phyloP scores from a whole-genome alignment of 1,284 basidiomycete species.

The Rhodofomes roseus region DNA sequence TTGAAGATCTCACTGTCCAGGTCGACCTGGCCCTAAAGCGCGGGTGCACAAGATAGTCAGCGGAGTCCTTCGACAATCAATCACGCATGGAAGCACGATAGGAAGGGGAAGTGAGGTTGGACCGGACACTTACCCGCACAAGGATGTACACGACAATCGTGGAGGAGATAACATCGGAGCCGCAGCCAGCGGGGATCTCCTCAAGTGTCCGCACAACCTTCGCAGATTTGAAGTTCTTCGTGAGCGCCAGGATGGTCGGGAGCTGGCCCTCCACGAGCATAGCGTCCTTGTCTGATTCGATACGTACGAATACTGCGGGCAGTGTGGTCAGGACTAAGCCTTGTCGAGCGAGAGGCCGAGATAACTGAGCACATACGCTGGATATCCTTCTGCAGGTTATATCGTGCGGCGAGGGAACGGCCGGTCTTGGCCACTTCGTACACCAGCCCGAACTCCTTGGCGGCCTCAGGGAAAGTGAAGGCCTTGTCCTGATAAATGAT shows the following conservation, averaged over 20 bases:
- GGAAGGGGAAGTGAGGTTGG: background rate
- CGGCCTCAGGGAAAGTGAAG: conserved; percentile 73
- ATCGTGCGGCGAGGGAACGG: conserved; percentile 87
- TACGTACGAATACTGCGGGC: conserved; percentile 73
- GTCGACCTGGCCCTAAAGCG: conserved; percentile 69
- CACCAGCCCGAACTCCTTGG: conserved; percentile 84
- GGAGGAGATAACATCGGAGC: conserved; percentile 75
- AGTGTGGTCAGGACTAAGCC: background rate
- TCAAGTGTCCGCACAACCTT: conserved; percentile 43
- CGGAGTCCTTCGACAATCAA: background rate
- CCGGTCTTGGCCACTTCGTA: conserved; percentile 79
- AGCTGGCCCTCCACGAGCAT: conserved; percentile 69
- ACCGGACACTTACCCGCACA: conserved; percentile 60
- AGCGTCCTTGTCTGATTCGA: conserved; percentile 61
- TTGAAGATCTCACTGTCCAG: conserved; percentile 82
- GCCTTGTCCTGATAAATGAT: conserved; percentile 46
- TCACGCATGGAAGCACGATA: background rate
- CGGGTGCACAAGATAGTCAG: background rate
- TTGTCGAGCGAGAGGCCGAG: background rate
- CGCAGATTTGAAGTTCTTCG: conserved; percentile 81
- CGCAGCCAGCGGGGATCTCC: conserved; percentile 87
- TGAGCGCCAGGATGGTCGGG: conserved; percentile 77
- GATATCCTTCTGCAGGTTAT: conserved; percentile 86
- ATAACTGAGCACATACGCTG: conserved; percentile 51
- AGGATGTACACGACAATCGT: conserved; percentile 79